phyloP scores from a whole-genome alignment of 1,139 yeast species.

The Spathaspora sp. region DNA sequence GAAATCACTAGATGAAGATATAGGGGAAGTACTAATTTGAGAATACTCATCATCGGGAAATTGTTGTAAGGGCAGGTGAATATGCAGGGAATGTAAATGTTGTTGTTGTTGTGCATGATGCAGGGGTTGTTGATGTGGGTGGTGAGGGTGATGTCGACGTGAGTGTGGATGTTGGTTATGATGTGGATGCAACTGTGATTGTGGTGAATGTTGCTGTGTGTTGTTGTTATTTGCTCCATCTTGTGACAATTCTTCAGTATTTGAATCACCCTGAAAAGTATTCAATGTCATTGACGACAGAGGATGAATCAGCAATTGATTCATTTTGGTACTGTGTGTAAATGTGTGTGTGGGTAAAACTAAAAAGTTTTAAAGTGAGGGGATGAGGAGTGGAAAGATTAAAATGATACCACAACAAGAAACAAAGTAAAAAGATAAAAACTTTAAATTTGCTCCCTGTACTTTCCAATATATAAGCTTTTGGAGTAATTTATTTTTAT shows the following conservation, averaged over 20 bases:
- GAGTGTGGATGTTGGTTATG: too few relatives aligned
- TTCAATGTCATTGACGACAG: conserved; percentile 6
- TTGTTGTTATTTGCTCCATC: background rate
- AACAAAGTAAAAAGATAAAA: background rate
- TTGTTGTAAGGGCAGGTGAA: background rate
- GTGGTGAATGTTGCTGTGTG: background rate
- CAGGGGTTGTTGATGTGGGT: background rate
- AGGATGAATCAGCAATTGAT: background rate
- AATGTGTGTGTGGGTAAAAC: too few relatives aligned
- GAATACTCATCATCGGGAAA: background rate
- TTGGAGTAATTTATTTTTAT: too few relatives aligned
- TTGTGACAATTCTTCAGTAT: background rate
- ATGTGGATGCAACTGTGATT: background rate
- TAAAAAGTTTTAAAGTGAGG: background rate
- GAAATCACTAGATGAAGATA: background rate
- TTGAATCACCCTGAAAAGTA: conserved; percentile 1
- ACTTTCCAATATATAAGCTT: background rate
- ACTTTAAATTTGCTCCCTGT: background rate
- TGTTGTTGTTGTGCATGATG: background rate
- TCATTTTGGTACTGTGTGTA: background rate
- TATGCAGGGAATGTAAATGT: background rate
- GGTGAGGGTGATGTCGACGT: background rate
- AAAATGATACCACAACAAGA: background rate
- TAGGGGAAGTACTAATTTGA: background rate
- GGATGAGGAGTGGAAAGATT: background rate